A percentile compares a stretch with the other conserved stretches of the same genome.
phyloP scores from a whole-genome alignment of 345 rosid species.

The Tarenaya hassleriana region DNA sequence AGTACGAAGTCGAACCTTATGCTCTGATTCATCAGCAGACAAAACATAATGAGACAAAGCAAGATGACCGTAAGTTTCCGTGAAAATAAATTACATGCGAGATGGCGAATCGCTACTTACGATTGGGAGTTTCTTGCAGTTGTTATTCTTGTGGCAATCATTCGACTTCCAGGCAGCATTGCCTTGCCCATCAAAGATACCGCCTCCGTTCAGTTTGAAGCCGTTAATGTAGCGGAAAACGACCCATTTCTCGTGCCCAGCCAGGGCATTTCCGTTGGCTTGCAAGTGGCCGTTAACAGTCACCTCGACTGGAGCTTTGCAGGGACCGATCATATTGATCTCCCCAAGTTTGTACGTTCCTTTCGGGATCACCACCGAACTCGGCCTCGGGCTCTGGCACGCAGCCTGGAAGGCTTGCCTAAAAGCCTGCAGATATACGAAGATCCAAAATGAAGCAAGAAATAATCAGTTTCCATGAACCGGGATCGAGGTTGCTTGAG shows the following conservation, averaged over 20 bases:
- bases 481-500: not conserved
- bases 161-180: slow-evolving; percentile 28
- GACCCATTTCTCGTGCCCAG: slow-evolving; percentile 25
- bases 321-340: slow-evolving; percentile 22
- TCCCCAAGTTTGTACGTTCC: slow-evolving; percentile 26
- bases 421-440: slow-evolving; percentile 17
- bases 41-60: not conserved
- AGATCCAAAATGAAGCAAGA: not conserved
- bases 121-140: slow-evolving; percentile 32
- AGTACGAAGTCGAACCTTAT: slow-evolving; percentile 38
- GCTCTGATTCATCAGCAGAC: slow-evolving; percentile 28
- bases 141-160: slow-evolving; percentile 26
- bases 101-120: slow-evolving; percentile 1
- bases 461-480: not conserved
- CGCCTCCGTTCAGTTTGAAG: slow-evolving; percentile 26
- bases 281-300: slow-evolving; percentile 18
- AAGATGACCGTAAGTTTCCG: not conserved
- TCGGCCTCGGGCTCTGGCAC: slow-evolving; percentile 16
- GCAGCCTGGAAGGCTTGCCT: slow-evolving; percentile 23
- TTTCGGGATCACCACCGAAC: slow-evolving; percentile 24
- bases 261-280: slow-evolving; percentile 1
- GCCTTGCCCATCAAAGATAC: slow-evolving; percentile 32
- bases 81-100: not conserved
- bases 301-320: slow-evolving; percentile 24
- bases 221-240: slow-evolving; percentile 17